Evolutionary conservation across 345 rosid species (phyloP), one percentile per base, ranked within the genome.

Genomic region (Barbarea vulgaris): DNA sequence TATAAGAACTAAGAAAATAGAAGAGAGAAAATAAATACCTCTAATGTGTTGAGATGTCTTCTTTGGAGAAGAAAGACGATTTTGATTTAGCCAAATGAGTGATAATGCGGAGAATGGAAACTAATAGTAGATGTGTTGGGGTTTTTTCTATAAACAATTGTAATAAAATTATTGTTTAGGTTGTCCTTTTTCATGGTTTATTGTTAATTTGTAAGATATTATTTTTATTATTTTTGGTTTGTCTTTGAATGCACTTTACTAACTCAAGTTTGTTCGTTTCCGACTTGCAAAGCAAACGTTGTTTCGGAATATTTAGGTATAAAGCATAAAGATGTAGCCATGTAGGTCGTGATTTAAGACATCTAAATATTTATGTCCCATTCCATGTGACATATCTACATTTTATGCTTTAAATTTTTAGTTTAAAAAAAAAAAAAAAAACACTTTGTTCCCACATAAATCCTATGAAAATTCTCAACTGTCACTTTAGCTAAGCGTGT

Each of bases 221-320:
- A 36, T 19, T 28, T 1, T 24, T 17, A 42, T 41, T 5, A 0
- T 5, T 44, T 1, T 14, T 12, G 30, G 65, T 28, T 36, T 21
- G 60, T 77, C 33, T 34, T 53, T 52, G 41, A 57, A 61, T 39
- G 41, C 53, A 64, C 33, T 46, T 63, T 24, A 34, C 33, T 17
- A 62, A 18, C 76, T 54, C 53, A 46, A 47, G 39, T 70, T 77
- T 54, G 76, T 77, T 77, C 72, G 72, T 77, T 77, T 70, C 80
- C 67, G n/a, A 63, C 61, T 77, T 56, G 67, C 67, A 55, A 70
- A 77, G 80, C 76, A 77, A 70, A 44, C 76, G 8, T 54, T 70
- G 66, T 64, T 64, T 70, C 57, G 34, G 71, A 63, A 70, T 54
- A 55, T 63, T 36, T 77, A 34, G 33, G 9, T 63, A 46, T 44